Conservation (phyloP, 306 rosid genomes). For the Trifolium dubium region DNA sequence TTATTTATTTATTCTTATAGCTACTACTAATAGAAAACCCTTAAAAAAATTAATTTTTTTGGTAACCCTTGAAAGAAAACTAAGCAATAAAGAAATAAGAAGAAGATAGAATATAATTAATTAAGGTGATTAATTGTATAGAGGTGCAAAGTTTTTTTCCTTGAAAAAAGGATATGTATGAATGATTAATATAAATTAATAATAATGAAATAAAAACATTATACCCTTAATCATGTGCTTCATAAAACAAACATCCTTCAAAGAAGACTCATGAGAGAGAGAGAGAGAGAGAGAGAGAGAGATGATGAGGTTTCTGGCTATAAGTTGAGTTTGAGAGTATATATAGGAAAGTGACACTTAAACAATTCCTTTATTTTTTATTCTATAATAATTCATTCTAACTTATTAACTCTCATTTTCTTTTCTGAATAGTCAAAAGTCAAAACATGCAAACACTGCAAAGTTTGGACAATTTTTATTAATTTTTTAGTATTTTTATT, state of each 20-base stretch:
- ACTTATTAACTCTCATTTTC: constrained; percentile 26
- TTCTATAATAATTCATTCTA: not conserved
- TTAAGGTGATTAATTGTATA: constrained; percentile 15
- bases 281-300: constrained; percentile 42
- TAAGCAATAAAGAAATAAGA: constrained; percentile 36
- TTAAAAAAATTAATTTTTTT: not conserved
- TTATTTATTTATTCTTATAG: constrained; percentile 21
- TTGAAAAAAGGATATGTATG: not conserved
- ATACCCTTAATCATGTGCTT: constrained; percentile 46
- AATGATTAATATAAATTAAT: not conserved
- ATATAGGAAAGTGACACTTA: constrained; percentile 86
- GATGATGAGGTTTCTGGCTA: constrained; percentile 35
- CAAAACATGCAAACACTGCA: constrained; percentile 56
- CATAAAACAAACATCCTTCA: constrained; percentile 62
- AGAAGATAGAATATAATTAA: constrained; percentile 35
- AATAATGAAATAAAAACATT: constrained; percentile 38
- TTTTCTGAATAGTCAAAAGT: constrained; percentile 58
- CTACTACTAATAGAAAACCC: constrained; percentile 12
- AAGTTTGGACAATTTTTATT: constrained; percentile 37
- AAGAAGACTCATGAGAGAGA: constrained; percentile 30
- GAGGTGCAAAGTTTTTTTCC: constrained; percentile 27
- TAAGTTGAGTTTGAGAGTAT: constrained; percentile 68
- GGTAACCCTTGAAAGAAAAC: constrained; percentile 3
- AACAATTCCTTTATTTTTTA: constrained; percentile 54
- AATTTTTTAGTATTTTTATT: not conserved